Evolutionary conservation across 768 basidiomycete species (phyloP).

Genomic region (Macrocybe gigantea): DNA sequence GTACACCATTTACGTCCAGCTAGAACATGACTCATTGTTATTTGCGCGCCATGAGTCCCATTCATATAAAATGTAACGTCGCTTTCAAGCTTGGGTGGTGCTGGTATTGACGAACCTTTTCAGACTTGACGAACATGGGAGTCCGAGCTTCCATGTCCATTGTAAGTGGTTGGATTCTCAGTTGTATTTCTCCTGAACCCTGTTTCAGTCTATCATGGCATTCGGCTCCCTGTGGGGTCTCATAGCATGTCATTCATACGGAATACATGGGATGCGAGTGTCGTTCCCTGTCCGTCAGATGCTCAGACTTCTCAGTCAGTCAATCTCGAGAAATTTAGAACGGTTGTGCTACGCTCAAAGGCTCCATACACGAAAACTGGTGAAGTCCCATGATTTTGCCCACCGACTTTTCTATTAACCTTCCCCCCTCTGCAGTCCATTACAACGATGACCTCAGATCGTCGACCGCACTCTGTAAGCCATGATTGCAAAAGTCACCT

Average conservation of each 20-base stretch:
- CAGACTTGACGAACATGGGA: constrained; percentile 76
- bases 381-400: constrained; percentile 23
- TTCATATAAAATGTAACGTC: constrained; percentile 68
- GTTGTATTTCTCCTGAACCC: not conserved
- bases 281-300: constrained; percentile 83
- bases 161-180: constrained; percentile 30
- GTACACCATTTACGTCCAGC: not conserved
- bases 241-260: constrained; percentile 75
- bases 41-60: constrained; percentile 83
- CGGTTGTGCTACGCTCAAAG: constrained; percentile 72
- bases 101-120: too few species aligned
- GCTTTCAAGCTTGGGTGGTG: not conserved
- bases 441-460: constrained; percentile 56
- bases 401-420: not conserved
- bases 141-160: constrained; percentile 85
- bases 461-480: too few species aligned
- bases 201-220: constrained; percentile 62
- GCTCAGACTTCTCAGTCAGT: constrained; percentile 72
- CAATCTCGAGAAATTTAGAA: constrained; percentile 76
- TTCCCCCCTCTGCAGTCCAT: not conserved
- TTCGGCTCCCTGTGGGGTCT: constrained; percentile 80
- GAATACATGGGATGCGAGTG: constrained; percentile 73
- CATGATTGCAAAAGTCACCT: too few species aligned
- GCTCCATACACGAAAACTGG: constrained; percentile 70
- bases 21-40: constrained; percentile 84